These are phyloP conservation scores for Boletus rubropictus DNA, from an alignment of 768 basidiomycete genomes.

Conservation along the genomic window DNA sequence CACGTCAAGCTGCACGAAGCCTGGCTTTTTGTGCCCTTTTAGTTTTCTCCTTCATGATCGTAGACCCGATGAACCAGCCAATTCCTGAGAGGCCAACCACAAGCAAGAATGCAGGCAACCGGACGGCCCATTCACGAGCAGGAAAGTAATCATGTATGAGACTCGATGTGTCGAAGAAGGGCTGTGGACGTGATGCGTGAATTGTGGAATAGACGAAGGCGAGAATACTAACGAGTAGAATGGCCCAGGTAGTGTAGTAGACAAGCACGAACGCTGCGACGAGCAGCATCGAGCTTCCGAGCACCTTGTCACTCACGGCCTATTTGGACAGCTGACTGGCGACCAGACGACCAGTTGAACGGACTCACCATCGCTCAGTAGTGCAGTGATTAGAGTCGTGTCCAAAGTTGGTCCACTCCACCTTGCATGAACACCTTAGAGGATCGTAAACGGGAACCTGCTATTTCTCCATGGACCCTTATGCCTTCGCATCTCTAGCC, in stretches of 20 bases:
- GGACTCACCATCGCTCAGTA: slow-evolving; percentile 24
- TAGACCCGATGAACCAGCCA: slow-evolving; percentile 72
- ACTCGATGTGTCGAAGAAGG: slow-evolving; percentile 74
- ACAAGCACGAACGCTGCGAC: slow-evolving; percentile 70
- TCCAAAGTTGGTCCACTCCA: slow-evolving; percentile 13
- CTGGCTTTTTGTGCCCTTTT: slow-evolving; percentile 62
- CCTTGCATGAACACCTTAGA: slow-evolving; percentile 3
- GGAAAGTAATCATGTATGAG: slow-evolving; percentile 79
- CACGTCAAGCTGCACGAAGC: slow-evolving; percentile 50
- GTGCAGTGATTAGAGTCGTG: slow-evolving; percentile 8
- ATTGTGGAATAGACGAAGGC: not conserved
- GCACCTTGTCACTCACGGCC: slow-evolving; percentile 74
- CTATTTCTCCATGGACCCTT: slow-evolving; percentile 50
- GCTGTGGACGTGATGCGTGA: slow-evolving; percentile 38
- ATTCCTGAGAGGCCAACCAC: slow-evolving; percentile 77
- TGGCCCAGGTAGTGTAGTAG: slow-evolving; percentile 91
- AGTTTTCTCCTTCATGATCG: slow-evolving; percentile 67
- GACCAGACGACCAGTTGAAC: not conserved
- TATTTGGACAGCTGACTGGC: slow-evolving; percentile 27
- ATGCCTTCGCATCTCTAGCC: slow-evolving; percentile 77
- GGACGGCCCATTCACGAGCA: slow-evolving; percentile 86
- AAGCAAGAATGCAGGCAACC: slow-evolving; percentile 78
- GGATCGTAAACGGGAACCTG: not conserved
- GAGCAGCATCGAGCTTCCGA: slow-evolving; percentile 78
- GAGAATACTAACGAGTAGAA: slow-evolving; percentile 61